Conservation (phyloP, 208 protist species). For the Trypanosomatidae sp. region DNA sequence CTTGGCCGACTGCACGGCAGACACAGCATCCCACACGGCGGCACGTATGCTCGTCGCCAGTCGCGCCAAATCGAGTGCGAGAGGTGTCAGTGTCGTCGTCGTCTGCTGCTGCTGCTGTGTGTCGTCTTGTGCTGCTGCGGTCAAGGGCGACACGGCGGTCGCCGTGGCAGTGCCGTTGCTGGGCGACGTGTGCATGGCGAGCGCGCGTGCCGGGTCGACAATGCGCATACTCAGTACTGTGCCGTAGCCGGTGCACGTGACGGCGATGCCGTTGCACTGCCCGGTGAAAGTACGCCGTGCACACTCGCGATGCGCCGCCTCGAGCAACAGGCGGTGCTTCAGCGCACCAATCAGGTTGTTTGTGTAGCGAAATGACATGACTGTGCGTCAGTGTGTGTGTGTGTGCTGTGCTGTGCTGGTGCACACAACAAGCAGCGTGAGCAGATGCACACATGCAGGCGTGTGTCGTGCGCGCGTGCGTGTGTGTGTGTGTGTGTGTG, state of each 20-base stretch:
- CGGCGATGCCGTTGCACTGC: constrained; percentile 58
- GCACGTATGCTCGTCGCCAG: constrained; percentile 49
- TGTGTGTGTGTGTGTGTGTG: no score
- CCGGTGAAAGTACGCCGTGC: constrained; percentile 41
- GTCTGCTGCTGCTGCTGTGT: background rate
- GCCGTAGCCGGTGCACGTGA: constrained; percentile 62
- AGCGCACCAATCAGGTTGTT: constrained; percentile 72
- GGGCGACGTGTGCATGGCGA: constrained; percentile 28
- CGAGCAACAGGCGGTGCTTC: constrained; percentile 68
- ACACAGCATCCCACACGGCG: constrained; percentile 52
- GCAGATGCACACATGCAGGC: no score
- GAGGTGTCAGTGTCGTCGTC: background rate
- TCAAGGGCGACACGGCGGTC: background rate
- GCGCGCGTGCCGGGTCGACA: constrained; percentile 34
- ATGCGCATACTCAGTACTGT: constrained; percentile 42
- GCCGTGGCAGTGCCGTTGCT: background rate
- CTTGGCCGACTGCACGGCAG: constrained; percentile 49
- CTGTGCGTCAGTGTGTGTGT: no score
- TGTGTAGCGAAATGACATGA: constrained; percentile 87
- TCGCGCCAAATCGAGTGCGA: constrained; percentile 6
- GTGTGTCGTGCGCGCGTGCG: no score
- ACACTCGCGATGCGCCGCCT: constrained; percentile 45
- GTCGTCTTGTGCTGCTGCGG: background rate
- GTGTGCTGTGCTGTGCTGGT: no score
- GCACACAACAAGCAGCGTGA: no score